phyloP scores from a whole-genome alignment of 2,329 filamentous ascomycete species.

The Aspergillus udagawae region DNA sequence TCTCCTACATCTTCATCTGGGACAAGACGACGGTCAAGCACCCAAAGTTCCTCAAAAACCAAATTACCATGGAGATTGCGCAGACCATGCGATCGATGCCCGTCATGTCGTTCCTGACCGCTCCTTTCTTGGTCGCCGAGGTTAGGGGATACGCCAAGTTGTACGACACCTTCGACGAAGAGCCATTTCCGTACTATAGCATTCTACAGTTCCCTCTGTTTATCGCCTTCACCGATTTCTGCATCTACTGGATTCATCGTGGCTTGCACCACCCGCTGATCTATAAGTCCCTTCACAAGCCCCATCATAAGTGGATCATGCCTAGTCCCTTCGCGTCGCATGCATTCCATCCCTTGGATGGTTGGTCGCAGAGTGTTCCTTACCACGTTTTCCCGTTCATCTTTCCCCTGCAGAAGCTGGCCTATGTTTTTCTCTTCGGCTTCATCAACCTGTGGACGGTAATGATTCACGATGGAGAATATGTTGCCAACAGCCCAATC shows the following conservation, averaged over 20 bases:
- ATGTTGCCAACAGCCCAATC: conserved; percentile 82
- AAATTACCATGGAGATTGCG: conserved; percentile 78
- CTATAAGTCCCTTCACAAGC: conserved; percentile 92
- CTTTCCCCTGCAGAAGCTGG: conserved; percentile 87
- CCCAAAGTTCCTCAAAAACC: conserved; percentile 92
- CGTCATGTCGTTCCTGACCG: conserved; percentile 75
- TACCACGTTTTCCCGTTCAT: conserved; percentile 93
- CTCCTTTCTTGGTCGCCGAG: conserved; percentile 76
- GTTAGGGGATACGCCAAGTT: conserved; percentile 81
- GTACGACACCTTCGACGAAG: conserved; percentile 74
- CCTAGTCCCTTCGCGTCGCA: conserved; percentile 88
- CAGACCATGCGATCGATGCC: conserved; percentile 76
- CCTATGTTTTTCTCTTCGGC: conserved; percentile 78
- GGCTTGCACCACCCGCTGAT: conserved; percentile 73
- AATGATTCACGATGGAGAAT: conserved; percentile 93
- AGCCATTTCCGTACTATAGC: conserved; percentile 74
- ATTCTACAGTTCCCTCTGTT: conserved; percentile 82
- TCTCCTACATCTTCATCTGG: conserved; percentile 86
- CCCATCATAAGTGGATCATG: conserved; percentile 99
- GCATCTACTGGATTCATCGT: conserved; percentile 89
- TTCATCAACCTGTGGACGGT: conserved; percentile 98
- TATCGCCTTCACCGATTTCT: conserved; percentile 81
- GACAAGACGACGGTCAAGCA: conserved; percentile 86
- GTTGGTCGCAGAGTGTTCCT: conserved; percentile 80
- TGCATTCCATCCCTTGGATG: conserved; percentile 92